Evolutionary conservation across 1,139 yeast genomes (phyloP).

Genomic region (Debaryomyces psychrophilus): DNA sequence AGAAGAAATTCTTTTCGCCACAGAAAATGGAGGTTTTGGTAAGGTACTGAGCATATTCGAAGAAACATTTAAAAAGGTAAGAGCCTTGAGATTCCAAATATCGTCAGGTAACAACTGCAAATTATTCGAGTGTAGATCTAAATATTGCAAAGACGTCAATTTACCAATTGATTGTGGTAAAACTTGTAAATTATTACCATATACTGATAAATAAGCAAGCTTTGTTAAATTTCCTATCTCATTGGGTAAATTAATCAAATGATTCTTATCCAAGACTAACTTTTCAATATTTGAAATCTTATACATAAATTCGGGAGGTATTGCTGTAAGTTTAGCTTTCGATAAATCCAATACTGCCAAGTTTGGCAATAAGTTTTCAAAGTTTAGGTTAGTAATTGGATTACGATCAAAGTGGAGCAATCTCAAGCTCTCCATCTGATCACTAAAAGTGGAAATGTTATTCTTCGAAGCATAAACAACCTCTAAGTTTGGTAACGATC

Average conservation of each 20-base stretch:
- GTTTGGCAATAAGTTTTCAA: conserved; percentile 57
- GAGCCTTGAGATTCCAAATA: conserved; percentile 64
- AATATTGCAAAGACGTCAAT: conserved; percentile 59
- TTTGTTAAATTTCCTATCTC: conserved; percentile 63
- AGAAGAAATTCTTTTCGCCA: conserved; percentile 41
- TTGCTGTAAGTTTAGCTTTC: conserved; percentile 77
- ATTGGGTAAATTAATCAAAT: conserved; percentile 74
- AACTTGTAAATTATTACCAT: conserved; percentile 71
- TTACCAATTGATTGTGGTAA: conserved; percentile 72
- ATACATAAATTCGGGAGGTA: conserved; percentile 66
- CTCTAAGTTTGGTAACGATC: conserved; percentile 67
- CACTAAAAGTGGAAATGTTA: conserved; percentile 70
- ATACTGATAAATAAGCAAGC: conserved; percentile 68
- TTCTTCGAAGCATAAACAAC: conserved; percentile 79
- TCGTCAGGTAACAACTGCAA: conserved; percentile 69
- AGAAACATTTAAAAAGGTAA: conserved; percentile 70
- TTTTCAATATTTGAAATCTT: conserved; percentile 72
- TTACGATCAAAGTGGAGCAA: conserved; percentile 58
- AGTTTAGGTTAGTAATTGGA: conserved; percentile 77
- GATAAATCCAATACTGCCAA: conserved; percentile 76
- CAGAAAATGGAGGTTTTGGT: conserved; percentile 57
- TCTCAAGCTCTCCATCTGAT: conserved; percentile 60
- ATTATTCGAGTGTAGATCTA: conserved; percentile 88
- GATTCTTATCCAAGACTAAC: conserved; percentile 79
- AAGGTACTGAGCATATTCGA: conserved; percentile 74